These are phyloP conservation scores for Diddensiella caesifluorescens DNA, from an alignment of 805 yeast genomes.

Conservation along the genomic window DNA sequence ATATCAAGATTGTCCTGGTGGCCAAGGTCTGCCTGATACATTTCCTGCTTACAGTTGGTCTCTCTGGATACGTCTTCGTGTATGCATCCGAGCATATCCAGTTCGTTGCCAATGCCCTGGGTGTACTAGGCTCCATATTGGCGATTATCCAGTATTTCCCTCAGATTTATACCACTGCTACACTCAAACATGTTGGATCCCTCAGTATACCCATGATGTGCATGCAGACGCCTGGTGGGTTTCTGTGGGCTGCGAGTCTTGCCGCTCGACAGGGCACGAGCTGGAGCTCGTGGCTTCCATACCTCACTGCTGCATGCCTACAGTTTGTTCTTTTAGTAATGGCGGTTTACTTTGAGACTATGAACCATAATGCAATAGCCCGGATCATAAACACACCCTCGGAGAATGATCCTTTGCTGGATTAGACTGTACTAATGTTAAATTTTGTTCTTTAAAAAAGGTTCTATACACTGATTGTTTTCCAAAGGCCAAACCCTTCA, in stretches of 20 bases:
- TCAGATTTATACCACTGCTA: conserved; percentile 65
- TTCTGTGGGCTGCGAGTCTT: conserved; percentile 67
- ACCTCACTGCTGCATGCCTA: conserved; percentile 60
- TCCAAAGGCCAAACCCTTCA: conserved; percentile 93
- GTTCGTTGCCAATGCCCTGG: conserved; percentile 53
- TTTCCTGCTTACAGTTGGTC: conserved; percentile 18
- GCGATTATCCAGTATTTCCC: conserved; percentile 75
- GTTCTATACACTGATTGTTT: conserved; percentile 80
- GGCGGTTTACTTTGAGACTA: conserved; percentile 49
- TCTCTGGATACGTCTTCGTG: conserved; percentile 17
- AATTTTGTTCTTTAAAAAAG: neutral
- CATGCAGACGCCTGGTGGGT: conserved; percentile 88
- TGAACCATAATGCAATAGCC: conserved; percentile 5
- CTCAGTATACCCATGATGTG: conserved; percentile 76
- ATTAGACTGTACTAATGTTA: conserved; percentile 1
- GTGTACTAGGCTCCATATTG: conserved; percentile 56
- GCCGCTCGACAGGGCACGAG: conserved; percentile 67
- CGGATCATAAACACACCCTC: neutral
- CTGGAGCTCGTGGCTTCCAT: conserved; percentile 87
- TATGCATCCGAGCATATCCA: conserved; percentile 11
- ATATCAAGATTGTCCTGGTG: conserved; percentile 16
- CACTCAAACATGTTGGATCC: conserved; percentile 71
- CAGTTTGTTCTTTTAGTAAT: conserved; percentile 58
- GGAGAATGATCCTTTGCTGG: neutral
- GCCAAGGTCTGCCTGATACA: conserved; percentile 31